Conservation (phyloP, 1,284 basidiomycete genomes). For the Serendipita sp. region DNA sequence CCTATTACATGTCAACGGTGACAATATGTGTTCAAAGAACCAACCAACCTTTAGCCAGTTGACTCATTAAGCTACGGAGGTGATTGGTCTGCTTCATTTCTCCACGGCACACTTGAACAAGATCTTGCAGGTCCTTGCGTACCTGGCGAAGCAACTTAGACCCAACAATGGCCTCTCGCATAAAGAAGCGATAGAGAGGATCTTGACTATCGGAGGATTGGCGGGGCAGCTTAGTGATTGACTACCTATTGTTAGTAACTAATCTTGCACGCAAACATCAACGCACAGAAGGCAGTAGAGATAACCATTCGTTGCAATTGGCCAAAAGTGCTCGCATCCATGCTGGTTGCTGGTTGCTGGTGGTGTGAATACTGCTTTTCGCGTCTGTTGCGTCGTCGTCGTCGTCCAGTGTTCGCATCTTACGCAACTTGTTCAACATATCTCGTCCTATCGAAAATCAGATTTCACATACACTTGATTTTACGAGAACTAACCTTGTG, state of each 20-base stretch:
- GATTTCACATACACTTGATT: constrained; percentile 13
- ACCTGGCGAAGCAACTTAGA: constrained; percentile 63
- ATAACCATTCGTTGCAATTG: constrained; percentile 72
- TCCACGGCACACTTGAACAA: constrained; percentile 75
- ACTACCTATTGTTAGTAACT: constrained; percentile 26
- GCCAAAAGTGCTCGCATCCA: constrained; percentile 82
- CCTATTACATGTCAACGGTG: constrained; percentile 30
- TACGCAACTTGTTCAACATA: constrained; percentile 70
- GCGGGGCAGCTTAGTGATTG: constrained; percentile 46
- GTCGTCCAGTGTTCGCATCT: constrained; percentile 82
- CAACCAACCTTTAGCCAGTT: constrained; percentile 67
- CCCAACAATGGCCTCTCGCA: constrained; percentile 75
- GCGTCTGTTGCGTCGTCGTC: constrained; percentile 65
- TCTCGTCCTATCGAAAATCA: constrained; percentile 47
- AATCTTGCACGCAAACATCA: not conserved
- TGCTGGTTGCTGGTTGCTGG: constrained; percentile 61
- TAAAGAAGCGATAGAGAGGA: constrained; percentile 77
- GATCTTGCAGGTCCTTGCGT: constrained; percentile 63
- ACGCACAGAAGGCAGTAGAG: constrained; percentile 56
- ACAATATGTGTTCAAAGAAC: not conserved
- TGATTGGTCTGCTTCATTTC: constrained; percentile 90
- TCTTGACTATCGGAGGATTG: constrained; percentile 59
- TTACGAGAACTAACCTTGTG: constrained; percentile 52
- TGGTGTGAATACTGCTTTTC: constrained; percentile 34
- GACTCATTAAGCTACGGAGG: constrained; percentile 72